Percentiles rank a stretch among this genome's conserved stretches.
Conservation (phyloP, 2,329 filamentous ascomycete species). For the Aspergillus sergii region DNA sequence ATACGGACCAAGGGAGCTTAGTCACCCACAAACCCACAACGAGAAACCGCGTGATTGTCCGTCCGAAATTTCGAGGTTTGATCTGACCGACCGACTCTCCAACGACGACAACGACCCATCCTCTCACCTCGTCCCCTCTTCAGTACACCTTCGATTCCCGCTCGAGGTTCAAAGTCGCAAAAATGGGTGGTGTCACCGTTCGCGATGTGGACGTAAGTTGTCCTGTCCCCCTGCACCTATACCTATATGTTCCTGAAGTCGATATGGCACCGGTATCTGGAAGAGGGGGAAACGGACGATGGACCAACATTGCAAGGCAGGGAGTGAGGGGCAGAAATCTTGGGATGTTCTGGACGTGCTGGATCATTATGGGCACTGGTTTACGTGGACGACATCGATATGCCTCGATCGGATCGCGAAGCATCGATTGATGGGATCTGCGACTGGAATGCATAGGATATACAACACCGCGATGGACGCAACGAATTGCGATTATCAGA, state of each 20-base stretch:
- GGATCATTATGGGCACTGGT: neutral
- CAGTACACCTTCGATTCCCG: conserved; percentile 25
- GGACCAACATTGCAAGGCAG: neutral
- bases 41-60: conserved; percentile 35
- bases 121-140: conserved; percentile 36
- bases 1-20: conserved; percentile 44
- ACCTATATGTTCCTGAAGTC: conserved; percentile 20
- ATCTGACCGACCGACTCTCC: conserved; percentile 30
- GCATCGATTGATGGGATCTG: conserved; percentile 5
- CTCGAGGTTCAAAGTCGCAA: conserved; percentile 49
- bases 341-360: neutral
- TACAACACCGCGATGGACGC: neutral
- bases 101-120: conserved; percentile 45
- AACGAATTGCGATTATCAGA: neutral
- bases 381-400: neutral
- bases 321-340: neutral
- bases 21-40: conserved; percentile 37
- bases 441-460: neutral
- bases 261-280: conserved; percentile 12
- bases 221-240: conserved; percentile 21
- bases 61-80: conserved; percentile 41
- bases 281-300: conserved; percentile 2
- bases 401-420: neutral
- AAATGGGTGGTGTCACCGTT: conserved; percentile 69
- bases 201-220: conserved; percentile 65